A percentile compares a stretch with the other conserved stretches of the same genome.
These are phyloP conservation scores for Bipolaris gigantea DNA, from an alignment of 2,329 filamentous ascomycete species.

Conservation along the genomic window DNA sequence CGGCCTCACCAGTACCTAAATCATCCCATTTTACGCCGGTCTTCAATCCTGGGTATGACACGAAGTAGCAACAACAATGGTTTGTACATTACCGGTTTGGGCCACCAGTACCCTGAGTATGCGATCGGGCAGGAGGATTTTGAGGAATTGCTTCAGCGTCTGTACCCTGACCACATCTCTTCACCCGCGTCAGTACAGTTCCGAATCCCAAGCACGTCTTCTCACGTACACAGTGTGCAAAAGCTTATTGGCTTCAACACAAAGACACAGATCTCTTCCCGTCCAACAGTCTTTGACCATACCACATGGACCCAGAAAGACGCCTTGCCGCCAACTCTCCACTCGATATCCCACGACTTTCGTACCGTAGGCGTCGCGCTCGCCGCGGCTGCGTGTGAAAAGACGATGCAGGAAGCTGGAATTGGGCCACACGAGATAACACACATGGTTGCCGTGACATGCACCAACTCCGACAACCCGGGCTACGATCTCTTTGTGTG, in stretches of 20 bases:
- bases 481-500: conserved; percentile 45
- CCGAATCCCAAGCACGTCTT: too few species aligned
- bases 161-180: conserved; percentile 15
- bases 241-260: conserved; percentile 19
- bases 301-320: conserved; percentile 14
- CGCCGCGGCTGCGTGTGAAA: conserved; percentile 35
- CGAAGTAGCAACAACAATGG: not conserved
- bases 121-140: conserved; percentile 19
- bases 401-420: conserved; percentile 38
- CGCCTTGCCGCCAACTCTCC: conserved; percentile 18
- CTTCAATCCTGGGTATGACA: not conserved
- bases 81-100: conserved; percentile 23
- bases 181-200: conserved; percentile 14
- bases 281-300: conserved; percentile 13
- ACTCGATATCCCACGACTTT: conserved; percentile 34
- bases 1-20: not conserved
- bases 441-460: conserved; percentile 45
- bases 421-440: conserved; percentile 35
- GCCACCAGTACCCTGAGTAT: conserved; percentile 22
- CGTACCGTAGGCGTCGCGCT: conserved; percentile 36
- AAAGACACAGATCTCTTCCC: conserved; percentile 19
- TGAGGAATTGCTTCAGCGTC: conserved; percentile 4
- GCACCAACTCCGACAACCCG: conserved; percentile 44
- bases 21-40: not conserved
- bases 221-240: conserved; percentile 13